Percentiles rank a stretch among this genome's conserved stretches.
Evolutionary conservation across 108 stramenopile genomes (phyloP).

Genomic region (Cyclotella baltica): DNA sequence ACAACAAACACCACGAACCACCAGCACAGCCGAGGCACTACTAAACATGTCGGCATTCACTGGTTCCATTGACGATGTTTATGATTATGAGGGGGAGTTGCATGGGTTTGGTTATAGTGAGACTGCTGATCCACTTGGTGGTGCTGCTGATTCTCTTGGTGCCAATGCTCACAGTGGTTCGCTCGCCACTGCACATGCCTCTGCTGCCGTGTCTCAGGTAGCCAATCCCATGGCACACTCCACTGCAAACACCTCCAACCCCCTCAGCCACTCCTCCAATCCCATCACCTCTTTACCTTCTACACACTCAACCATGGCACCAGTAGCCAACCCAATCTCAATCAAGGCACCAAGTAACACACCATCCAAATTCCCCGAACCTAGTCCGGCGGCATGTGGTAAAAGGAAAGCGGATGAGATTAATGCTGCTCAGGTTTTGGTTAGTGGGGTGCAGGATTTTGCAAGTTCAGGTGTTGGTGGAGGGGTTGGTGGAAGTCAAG

Average conservation of each 20-base stretch:
- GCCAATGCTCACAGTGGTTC: no score
- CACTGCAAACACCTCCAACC: not conserved
- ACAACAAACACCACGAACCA: constrained; percentile 15
- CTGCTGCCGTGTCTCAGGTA: no score
- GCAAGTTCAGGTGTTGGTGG: constrained; percentile 85
- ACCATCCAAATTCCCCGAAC: constrained; percentile 77
- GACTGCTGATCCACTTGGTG: no score
- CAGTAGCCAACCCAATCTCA: constrained; percentile 40
- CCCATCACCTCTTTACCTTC: not conserved
- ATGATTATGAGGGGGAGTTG: no score
- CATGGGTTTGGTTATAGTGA: no score
- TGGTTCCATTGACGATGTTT: not conserved
- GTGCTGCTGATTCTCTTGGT: no score
- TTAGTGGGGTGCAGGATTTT: no score
- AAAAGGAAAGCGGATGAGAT: constrained; percentile 88
- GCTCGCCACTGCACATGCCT: no score
- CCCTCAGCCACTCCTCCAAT: not conserved
- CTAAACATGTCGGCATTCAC: constrained; percentile 29
- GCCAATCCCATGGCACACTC: no score
- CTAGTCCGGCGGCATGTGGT: constrained; percentile 87
- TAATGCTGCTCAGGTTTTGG: no score
- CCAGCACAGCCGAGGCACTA: constrained; percentile 19
- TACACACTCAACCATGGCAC: not conserved
- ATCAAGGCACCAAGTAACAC: constrained; percentile 76
- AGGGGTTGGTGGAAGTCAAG: no score